A percentile compares a stretch with the other conserved stretches of the same genome.
Evolutionary conservation across 2,329 filamentous ascomycete species (phyloP).

Genomic region (Torrubiella hemipterigena): DNA sequence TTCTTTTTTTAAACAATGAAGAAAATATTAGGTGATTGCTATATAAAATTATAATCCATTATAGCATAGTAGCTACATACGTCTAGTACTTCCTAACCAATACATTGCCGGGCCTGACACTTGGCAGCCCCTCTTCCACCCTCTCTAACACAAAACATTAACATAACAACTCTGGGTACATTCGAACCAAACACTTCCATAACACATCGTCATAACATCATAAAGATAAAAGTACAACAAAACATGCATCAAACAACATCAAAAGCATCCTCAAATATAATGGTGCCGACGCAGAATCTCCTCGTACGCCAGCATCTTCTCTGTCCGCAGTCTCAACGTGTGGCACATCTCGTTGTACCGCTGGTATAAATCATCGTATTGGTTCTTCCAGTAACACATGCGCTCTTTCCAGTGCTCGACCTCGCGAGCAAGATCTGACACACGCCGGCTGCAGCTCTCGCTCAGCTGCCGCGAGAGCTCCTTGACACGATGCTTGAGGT

Average conservation of each 20-base stretch:
- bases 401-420: constrained; percentile 22
- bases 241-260: no score
- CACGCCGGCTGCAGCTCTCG: constrained; percentile 16
- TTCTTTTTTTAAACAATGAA: no score
- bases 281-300: constrained; percentile 19
- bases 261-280: constrained; percentile 14
- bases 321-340: constrained; percentile 16
- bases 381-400: constrained; percentile 17
- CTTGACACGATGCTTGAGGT: constrained; percentile 19
- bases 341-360: background rate
- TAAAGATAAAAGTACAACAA: background rate
- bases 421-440: constrained; percentile 19
- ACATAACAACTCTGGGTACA: no score
- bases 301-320: constrained; percentile 21
- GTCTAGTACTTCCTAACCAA: no score
- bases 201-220: no score
- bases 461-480: constrained; percentile 21
- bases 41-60: no score
- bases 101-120: no score
- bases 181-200: no score
- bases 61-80: no score
- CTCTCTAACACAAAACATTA: no score
- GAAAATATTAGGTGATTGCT: no score
- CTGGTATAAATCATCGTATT: constrained; percentile 16
- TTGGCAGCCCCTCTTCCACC: no score